Conservation (phyloP, 2,329 filamentous ascomycete genomes). For the Pestalotiopsis sp. region DNA sequence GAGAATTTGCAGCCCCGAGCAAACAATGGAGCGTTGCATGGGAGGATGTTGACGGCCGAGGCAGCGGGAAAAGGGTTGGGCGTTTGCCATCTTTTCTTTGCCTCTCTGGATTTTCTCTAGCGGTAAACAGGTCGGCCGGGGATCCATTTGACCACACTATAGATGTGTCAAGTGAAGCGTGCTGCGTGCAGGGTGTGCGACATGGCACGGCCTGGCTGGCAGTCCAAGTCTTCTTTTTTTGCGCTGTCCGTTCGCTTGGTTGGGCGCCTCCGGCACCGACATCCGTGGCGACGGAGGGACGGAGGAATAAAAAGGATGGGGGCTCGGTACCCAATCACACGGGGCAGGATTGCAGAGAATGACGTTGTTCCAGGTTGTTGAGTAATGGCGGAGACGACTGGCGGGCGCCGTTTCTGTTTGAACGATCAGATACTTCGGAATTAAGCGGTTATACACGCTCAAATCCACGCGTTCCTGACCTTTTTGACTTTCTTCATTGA, state of each 20-base stretch:
- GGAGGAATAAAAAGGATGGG: background rate
- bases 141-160: background rate
- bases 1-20: background rate
- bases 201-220: background rate
- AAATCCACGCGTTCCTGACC: background rate
- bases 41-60: background rate
- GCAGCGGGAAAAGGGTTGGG: background rate
- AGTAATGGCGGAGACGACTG: background rate
- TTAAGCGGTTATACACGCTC: conserved; percentile 1
- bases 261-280: conserved; percentile 2
- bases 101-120: background rate
- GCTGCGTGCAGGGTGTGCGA: background rate
- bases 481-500: background rate
- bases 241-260: background rate
- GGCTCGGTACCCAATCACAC: background rate
- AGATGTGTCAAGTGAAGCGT: background rate
- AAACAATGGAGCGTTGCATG: background rate
- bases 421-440: background rate
- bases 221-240: background rate
- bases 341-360: background rate
- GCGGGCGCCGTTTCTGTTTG: background rate
- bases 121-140: background rate
- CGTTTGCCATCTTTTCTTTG: background rate
- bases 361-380: background rate
- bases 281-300: background rate